Evolutionary conservation across 164 flowering plant species (phyloP), one percentile per base, ranked within the genome.

Genomic region (Brasenia schreberi): DNA sequence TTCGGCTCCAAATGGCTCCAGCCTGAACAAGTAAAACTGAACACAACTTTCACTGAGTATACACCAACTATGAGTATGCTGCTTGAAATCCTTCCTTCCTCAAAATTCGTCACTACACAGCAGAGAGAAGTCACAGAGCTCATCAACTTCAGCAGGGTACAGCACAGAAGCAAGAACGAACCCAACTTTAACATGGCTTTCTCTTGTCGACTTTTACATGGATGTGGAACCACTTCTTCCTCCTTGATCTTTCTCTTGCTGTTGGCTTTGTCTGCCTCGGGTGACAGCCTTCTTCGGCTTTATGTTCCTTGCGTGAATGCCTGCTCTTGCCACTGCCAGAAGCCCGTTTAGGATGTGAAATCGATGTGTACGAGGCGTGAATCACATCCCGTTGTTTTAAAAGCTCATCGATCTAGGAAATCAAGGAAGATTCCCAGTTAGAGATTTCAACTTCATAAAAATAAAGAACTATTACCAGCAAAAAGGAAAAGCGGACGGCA

Each of bases 191-290:
- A 76, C 97, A 93, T 43, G 90, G 70, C 70, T 90, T 89, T 66
- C 83, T 81, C 79, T 86, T 89, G 74, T 89, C 90, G 45, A 81
- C 90, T 75, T 90, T 90, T 70, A 85, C 49, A 69, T 74, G 98
- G 71, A 89, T 78, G 64, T 89, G 88, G 75, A 64, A 94, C 98
- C 98, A 94, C 78, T 81, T 91, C 75, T 84, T 94, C 80, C 84
- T 91, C 84, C 79, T 90, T 43, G 81, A 39, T 74, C 83, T 78
- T 39, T 91, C 97, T 76, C 82, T 76, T 5, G 65, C 65, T 2
- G 72, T 39, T 19, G 82, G 73, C 72, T 77, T 91, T 74, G 77
- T 87, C 5, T 80, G 64, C 33, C 33, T 61, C 10, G 61, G 84
- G 64, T 76, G 81, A 17, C 73, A 81, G 16, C 81, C 88, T 65